Conservation (phyloP, 192 early-diverging fungal genomes). For the Backusella psychrophila region DNA sequence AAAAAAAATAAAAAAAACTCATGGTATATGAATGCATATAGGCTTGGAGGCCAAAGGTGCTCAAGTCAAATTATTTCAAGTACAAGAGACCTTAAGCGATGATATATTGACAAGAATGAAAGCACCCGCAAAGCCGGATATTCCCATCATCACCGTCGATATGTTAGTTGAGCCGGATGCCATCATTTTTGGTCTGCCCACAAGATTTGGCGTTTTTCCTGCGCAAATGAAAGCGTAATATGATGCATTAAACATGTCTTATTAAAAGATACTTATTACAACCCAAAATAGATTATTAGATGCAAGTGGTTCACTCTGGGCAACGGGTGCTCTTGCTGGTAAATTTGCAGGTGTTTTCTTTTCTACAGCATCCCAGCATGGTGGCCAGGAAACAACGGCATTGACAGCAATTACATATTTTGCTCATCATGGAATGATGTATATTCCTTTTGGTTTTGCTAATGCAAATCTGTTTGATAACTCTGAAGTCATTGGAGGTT, state of each 20-base stretch:
- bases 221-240: conserved; percentile 70
- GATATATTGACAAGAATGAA: conserved; percentile 58
- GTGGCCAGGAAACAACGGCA: conserved; percentile 78
- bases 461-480: conserved; percentile 12
- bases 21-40: conserved; percentile 32
- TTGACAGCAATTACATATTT: conserved; percentile 64
- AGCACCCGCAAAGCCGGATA: conserved; percentile 40
- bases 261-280: neutral
- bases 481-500: conserved; percentile 32
- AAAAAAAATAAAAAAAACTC: neutral
- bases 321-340: conserved; percentile 51
- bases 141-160: conserved; percentile 41
- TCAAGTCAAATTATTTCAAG: conserved; percentile 44
- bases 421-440: conserved; percentile 79
- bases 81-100: conserved; percentile 57
- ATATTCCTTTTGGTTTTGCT: conserved; percentile 67
- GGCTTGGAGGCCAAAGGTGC: conserved; percentile 50
- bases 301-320: conserved; percentile 39
- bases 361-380: conserved; percentile 72
- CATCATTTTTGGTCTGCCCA: conserved; percentile 57
- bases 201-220: conserved; percentile 69
- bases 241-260: neutral
- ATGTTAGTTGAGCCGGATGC: conserved; percentile 50
- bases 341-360: conserved; percentile 77
- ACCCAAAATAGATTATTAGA: conserved; percentile 27